Evolutionary conservation across 441 rosid genomes (phyloP), one percentile per base, ranked within the genome.

Genomic region (Euphorbia celastroides): DNA sequence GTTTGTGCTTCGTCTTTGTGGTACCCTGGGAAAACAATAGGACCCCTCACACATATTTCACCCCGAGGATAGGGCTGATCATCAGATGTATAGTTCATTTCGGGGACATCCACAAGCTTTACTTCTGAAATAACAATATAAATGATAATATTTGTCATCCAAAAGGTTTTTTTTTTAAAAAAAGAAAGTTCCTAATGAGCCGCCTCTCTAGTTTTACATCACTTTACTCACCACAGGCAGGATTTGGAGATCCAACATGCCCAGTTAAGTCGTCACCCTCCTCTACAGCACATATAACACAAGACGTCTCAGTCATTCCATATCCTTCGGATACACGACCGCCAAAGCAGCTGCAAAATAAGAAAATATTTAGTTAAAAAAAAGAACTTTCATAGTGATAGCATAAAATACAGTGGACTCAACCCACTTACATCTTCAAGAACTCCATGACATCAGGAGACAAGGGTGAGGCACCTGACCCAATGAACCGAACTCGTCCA

Each of bases 261-360:
- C 97, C 99, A 63, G 72, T 67, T 66, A 81, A 80, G 82, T 73
- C 86, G 86, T 95, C 99, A 75, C 82, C 75, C 80, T 78, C 93
- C 42, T 95, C 90, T 79, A 88, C 79, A 50, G 83, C 57, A 74
- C 81, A 83, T 78, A 95, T 86, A 62, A 82, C 81, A 75, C 97
- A 88, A 50, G 99, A 84, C 38, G 95, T 90, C 81, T 95, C 99
- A 4, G 99, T 95, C 99, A 95, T 95, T 77, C 99, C 99, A 79
- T 95, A 95, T 69, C 99, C 99, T 81, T 95, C 98, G 19, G 68
- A 2, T 67, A 95, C 83, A 9, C 69, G 78, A 59, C 95, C 88
- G 67, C 97, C 90, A 78, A 95, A 88, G 86, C 98, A 92, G 74
- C 98, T 95, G 83, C 65, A 58, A 78, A 62, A 38, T 68, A 77